Conservation (phyloP, 1,284 basidiomycete species). For the Pseudozyma tsukubaensis region DNA sequence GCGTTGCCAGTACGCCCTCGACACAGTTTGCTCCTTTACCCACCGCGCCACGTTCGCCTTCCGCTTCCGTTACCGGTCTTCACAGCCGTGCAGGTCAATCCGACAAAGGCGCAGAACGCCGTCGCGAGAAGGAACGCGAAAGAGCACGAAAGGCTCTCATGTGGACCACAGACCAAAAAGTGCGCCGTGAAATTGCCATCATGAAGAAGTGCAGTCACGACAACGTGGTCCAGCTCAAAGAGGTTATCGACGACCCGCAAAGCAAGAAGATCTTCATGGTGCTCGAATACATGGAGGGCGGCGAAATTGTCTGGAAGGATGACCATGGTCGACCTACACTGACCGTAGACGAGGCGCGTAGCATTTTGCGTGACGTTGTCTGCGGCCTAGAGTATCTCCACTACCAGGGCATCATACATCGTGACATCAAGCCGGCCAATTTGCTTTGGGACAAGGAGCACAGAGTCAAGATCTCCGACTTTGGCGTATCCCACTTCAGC, state of each 20-base stretch:
- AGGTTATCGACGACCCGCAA: slow-evolving; percentile 94
- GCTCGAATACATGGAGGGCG: slow-evolving; percentile 94
- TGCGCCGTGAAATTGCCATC: slow-evolving; percentile 82
- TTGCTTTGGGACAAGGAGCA: slow-evolving; percentile 87
- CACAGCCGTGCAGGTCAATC: slow-evolving; percentile 28
- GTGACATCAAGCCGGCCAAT: slow-evolving; percentile 99
- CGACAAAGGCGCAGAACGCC: slow-evolving; percentile 44
- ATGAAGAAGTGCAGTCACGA: slow-evolving; percentile 92
- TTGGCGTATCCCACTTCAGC: slow-evolving; percentile 95
- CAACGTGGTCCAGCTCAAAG: slow-evolving; percentile 89
- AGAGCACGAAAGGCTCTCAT: slow-evolving; percentile 55
- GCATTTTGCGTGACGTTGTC: slow-evolving; percentile 90
- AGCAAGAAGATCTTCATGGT: slow-evolving; percentile 94
- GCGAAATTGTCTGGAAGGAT: slow-evolving; percentile 88
- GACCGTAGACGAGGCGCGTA: slow-evolving; percentile 82
- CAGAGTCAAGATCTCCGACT: slow-evolving; percentile 93
- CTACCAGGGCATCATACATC: slow-evolving; percentile 96
- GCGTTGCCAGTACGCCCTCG: slow-evolving; percentile 20
- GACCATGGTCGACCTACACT: slow-evolving; percentile 75
- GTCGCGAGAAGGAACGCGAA: slow-evolving; percentile 55
- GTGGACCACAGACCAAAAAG: slow-evolving; percentile 66
- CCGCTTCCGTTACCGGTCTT: slow-evolving; percentile 16
- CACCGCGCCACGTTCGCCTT: slow-evolving; percentile 30
- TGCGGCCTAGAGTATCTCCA: slow-evolving; percentile 95
- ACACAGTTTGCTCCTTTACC: slow-evolving; percentile 38